phyloP scores from a whole-genome alignment of 1,139 yeast genomes.

The Suhomyces ambrosiae region DNA sequence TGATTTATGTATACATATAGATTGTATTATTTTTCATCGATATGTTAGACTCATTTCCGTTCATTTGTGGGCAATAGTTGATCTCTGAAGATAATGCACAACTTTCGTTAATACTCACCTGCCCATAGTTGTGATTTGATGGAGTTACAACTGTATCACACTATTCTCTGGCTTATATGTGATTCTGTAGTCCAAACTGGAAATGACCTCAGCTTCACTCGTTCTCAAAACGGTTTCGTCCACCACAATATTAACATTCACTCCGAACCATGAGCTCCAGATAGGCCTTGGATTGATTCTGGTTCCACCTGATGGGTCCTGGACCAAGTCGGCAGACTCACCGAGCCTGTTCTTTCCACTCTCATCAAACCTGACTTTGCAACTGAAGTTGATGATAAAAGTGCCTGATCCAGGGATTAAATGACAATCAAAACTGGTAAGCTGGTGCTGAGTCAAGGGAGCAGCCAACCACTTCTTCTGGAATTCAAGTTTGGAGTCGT shows the following conservation, averaged over 20 bases:
- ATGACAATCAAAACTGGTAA: conserved; percentile 67
- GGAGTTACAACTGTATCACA: conserved; percentile 37
- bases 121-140: neutral
- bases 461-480: conserved; percentile 65
- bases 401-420: conserved; percentile 70
- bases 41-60: no score
- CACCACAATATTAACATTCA: conserved; percentile 56
- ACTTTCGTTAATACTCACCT: no score
- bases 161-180: conserved; percentile 65
- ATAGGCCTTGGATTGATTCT: conserved; percentile 31
- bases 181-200: conserved; percentile 64
- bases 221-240: conserved; percentile 55
- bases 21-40: no score
- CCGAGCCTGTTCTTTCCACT: conserved; percentile 67
- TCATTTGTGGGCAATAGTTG: no score
- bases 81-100: no score
- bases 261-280: conserved; percentile 75
- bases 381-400: conserved; percentile 54
- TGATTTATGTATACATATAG: no score
- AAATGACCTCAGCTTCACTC: conserved; percentile 48
- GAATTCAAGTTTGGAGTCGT: conserved; percentile 57
- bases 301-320: conserved; percentile 15
- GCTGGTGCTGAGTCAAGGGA: conserved; percentile 63
- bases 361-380: conserved; percentile 75
- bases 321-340: conserved; percentile 53